These are phyloP conservation scores for Alternaria metachromatica DNA, from an alignment of 2,329 filamentous ascomycete genomes.

Conservation along the genomic window DNA sequence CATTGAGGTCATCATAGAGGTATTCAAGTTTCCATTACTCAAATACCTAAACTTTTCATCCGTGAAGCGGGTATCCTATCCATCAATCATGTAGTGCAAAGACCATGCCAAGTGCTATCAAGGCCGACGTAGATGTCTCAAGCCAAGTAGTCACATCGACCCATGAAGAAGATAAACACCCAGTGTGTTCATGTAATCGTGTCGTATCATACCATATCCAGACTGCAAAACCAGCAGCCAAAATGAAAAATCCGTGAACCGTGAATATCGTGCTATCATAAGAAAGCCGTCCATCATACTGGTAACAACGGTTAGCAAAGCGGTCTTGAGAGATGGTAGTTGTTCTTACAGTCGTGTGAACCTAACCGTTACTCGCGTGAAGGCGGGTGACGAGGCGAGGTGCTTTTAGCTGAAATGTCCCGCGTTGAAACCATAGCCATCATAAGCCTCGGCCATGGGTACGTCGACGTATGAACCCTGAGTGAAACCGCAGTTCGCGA, in stretches of 20 bases:
- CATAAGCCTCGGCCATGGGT: not conserved
- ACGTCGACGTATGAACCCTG: not conserved
- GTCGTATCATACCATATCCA: not conserved
- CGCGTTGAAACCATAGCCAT: not conserved
- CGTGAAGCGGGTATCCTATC: not conserved
- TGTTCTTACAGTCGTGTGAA: not conserved
- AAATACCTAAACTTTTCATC: not conserved
- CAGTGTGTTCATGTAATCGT: not conserved
- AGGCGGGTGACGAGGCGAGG: not conserved
- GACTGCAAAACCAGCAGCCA: not conserved
- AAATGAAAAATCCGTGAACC: not conserved
- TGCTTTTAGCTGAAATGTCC: not conserved
- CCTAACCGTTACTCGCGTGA: not conserved
- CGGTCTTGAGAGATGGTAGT: fast-evolving
- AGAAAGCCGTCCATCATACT: not conserved
- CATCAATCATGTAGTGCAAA: not conserved
- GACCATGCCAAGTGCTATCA: not conserved
- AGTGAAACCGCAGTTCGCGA: not conserved
- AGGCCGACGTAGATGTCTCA: not conserved
- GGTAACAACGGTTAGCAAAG: not conserved
- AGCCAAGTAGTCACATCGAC: not conserved
- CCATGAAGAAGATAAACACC: not conserved
- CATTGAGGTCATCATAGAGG: not conserved
- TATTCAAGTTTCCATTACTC: not conserved
- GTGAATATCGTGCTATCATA: not conserved